phyloP scores from a whole-genome alignment of 2,329 filamentous ascomycete species.

The Trichoderma sp. region DNA sequence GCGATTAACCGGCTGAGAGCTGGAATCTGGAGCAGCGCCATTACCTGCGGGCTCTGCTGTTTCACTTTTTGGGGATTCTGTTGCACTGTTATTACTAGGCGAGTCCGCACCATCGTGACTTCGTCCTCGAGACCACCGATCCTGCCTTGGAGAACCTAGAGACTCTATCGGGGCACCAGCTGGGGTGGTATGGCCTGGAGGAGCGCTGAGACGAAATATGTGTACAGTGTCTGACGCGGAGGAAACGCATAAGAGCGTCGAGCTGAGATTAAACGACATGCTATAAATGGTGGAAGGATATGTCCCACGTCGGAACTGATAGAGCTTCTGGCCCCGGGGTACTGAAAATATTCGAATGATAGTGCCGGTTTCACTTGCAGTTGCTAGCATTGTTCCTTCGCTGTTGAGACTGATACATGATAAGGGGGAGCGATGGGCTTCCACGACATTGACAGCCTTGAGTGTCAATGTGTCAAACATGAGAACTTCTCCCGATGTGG shows the following conservation, averaged over 20 bases:
- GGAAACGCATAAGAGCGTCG: constrained; percentile 90
- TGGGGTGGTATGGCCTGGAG: constrained; percentile 44
- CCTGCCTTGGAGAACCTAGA: constrained; percentile 46
- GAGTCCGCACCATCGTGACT: constrained; percentile 52
- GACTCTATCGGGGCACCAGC: constrained; percentile 42
- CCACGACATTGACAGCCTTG: constrained; percentile 92
- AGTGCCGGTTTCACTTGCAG: constrained; percentile 94
- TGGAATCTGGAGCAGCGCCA: constrained; percentile 28
- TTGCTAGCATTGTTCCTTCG: constrained; percentile 88
- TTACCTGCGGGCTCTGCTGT: constrained; percentile 42
- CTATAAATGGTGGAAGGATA: constrained; percentile 96
- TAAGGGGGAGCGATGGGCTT: constrained; percentile 88
- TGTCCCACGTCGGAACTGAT: constrained; percentile 92
- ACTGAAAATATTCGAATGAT: constrained; percentile 96
- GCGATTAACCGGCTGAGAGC: constrained; percentile 39
- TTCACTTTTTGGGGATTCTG: constrained; percentile 57
- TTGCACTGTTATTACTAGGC: constrained; percentile 46
- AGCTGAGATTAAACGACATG: constrained; percentile 97
- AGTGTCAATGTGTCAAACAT: constrained; percentile 88
- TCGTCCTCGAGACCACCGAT: constrained; percentile 56
- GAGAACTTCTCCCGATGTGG: constrained; percentile 87
- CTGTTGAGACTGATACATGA: constrained; percentile 90
- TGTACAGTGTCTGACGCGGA: constrained; percentile 96
- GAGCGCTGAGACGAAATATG: constrained; percentile 77
- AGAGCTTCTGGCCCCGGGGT: constrained; percentile 87